A percentile compares a stretch with the other conserved stretches of the same genome.
Conservation (phyloP, 2,329 filamentous ascomycete genomes). For the Rugonectria rugulosa region DNA sequence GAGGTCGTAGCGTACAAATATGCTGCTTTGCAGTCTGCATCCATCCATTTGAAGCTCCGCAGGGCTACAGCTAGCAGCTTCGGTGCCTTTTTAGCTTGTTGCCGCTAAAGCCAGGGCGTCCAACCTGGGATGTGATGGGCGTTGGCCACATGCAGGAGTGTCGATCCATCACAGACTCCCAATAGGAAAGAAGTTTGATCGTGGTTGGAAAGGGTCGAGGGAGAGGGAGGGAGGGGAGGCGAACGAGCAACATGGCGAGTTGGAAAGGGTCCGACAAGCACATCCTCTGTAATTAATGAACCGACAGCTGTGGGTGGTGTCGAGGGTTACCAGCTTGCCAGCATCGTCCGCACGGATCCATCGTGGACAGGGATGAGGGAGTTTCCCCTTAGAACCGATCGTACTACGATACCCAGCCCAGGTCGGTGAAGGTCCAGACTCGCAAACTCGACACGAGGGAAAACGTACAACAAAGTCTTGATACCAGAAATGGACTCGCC, state of each 20-base stretch:
- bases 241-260: too few relatives aligned
- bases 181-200: too few relatives aligned
- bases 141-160: slow-evolving; percentile 13
- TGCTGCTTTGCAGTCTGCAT: too few relatives aligned
- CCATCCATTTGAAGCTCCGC: neutral
- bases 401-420: slow-evolving; percentile 5
- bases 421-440: slow-evolving; percentile 19
- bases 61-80: too few relatives aligned
- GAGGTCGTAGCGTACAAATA: too few relatives aligned
- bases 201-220: too few relatives aligned
- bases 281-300: too few relatives aligned
- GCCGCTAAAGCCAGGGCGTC: slow-evolving; percentile 3
- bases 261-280: too few relatives aligned
- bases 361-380: neutral
- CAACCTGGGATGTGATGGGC: slow-evolving; percentile 10
- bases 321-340: neutral
- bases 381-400: neutral
- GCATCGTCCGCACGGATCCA: slow-evolving; percentile 2
- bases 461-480: too few relatives aligned
- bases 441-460: neutral
- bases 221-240: neutral
- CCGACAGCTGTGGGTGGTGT: neutral
- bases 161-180: slow-evolving; percentile 16
- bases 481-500: slow-evolving; percentile 13
- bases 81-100: slow-evolving; percentile 2